phyloP scores from a whole-genome alignment of 192 early-diverging fungal genomes.

The Coemansia erecta region DNA sequence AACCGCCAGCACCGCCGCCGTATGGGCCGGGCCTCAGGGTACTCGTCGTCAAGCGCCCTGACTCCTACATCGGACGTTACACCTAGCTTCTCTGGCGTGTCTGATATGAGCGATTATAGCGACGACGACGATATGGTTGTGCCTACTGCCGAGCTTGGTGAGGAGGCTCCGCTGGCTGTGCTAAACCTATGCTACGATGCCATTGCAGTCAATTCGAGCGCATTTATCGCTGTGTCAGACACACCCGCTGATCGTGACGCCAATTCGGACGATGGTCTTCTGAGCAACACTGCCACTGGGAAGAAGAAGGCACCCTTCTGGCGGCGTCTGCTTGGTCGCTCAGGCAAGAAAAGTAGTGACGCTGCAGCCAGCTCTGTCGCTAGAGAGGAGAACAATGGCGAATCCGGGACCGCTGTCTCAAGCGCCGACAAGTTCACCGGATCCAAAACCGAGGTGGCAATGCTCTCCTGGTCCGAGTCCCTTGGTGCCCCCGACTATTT shows the following conservation, averaged over 20 bases:
- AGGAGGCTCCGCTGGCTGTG: constrained; percentile 51
- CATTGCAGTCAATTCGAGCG: constrained; percentile 81
- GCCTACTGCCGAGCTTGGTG: constrained; percentile 52
- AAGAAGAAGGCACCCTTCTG: constrained; percentile 17
- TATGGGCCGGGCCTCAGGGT: constrained; percentile 30
- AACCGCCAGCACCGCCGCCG: constrained; percentile 46
- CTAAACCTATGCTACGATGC: constrained; percentile 61
- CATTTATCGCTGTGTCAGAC: constrained; percentile 55
- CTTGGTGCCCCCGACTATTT: constrained; percentile 64
- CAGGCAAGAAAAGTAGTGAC: not conserved
- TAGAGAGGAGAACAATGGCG: constrained; percentile 28
- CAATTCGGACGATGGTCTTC: constrained; percentile 25
- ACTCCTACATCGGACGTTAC: constrained; percentile 40
- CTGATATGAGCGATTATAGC: constrained; percentile 49
- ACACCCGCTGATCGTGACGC: constrained; percentile 8
- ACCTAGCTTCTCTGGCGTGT: constrained; percentile 42
- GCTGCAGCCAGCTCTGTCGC: not conserved
- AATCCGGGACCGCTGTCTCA: constrained; percentile 11
- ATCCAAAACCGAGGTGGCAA: constrained; percentile 93
- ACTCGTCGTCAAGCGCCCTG: constrained; percentile 51
- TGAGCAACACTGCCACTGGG: constrained; percentile 11
- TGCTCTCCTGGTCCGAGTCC: constrained; percentile 74
- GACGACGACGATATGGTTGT: constrained; percentile 52
- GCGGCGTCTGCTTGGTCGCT: constrained; percentile 20
- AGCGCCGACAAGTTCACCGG: constrained; percentile 66